Evolutionary conservation across 2,329 filamentous ascomycete genomes (phyloP), one percentile per base, ranked within the genome.

Genomic region (Penicillium paneum): DNA sequence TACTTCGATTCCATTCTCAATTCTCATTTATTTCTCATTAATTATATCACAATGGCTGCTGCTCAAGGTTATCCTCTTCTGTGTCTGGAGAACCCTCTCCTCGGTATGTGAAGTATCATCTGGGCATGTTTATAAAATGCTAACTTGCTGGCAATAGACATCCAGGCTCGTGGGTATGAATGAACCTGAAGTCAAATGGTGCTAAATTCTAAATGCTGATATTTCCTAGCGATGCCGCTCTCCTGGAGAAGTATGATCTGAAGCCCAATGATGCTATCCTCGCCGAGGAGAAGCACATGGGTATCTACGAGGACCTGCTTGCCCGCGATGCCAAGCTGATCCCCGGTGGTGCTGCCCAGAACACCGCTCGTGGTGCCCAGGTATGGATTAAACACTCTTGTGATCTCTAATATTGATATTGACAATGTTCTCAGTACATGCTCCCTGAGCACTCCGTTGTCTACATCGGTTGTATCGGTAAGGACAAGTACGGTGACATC

Each of bases 231-330:
- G 84, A 93, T 76, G 83, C 92, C 67, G 86, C 85, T 29, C 86
- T 97, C 52, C 89, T 99, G 57, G 80, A 92, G 65, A 96, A 97
- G 82, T 99, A 99, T 74, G 86, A 79, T 56, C 83, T 99, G 69
- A 97, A 99, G 82, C 83, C 88, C 75, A 96, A 99, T 79, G 93
- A 99, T 75, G 94, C 94, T 68, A 97, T 99, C 74, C 90, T 99
- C 58, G 93, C 93, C 53, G 91, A 96, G 76, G 85, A 90, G 72
- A 88, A 96, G 81, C 94, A 99, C 79, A 81, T 88, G 71, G 84
- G 83, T 42, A 83, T 99, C 71, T 99, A 91, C 77, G 92, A 97
- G 73, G 94, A 99, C 71, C 84, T 97, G 64, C 84, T 97, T 67
- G 88, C 94, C 83, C 90, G 87, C 78, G 85, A 94, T 67, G 93